A percentile compares a stretch with the other conserved stretches of the same genome.
Evolutionary conservation across 257 asterid species (phyloP).

Genomic region (Plectranthus barbatus): DNA sequence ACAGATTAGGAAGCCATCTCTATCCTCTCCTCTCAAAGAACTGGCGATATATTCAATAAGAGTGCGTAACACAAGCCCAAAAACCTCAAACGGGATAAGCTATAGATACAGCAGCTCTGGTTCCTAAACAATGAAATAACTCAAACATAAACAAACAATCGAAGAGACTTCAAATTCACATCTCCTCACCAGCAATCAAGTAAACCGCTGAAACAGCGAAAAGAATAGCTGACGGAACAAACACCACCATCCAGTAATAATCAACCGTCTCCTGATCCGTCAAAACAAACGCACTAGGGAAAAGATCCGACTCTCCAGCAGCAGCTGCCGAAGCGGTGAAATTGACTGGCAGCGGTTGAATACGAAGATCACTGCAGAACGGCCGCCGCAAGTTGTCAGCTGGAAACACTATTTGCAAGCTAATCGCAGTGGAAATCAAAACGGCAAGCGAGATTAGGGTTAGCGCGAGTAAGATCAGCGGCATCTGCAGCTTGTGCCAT

Average conservation of each 20-base stretch:
- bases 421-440: conserved; percentile 47
- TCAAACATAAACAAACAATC: neutral
- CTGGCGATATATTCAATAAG: neutral
- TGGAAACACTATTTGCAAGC: conserved; percentile 72
- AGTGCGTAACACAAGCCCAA: neutral
- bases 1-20: neutral
- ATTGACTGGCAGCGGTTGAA: conserved; percentile 72
- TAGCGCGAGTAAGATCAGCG: conserved; percentile 24
- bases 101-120: neutral
- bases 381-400: conserved; percentile 61
- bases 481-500: conserved; percentile 62
- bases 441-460: conserved; percentile 41
- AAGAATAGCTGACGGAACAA: conserved; percentile 56
- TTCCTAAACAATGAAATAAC: neutral
- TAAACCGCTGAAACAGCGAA: conserved; percentile 47
- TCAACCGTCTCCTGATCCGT: conserved; percentile 96
- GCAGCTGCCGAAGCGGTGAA: conserved; percentile 33
- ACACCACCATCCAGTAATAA: conserved; percentile 92
- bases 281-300: conserved; percentile 61
- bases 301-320: conserved; percentile 47
- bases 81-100: conserved; percentile 1
- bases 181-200: conserved; percentile 60
- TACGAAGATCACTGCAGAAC: conserved; percentile 72
- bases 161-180: conserved; percentile 6
- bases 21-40: too few relatives aligned